Conservation (phyloP, 768 basidiomycete genomes). For the Lentinula guzmanii region DNA sequence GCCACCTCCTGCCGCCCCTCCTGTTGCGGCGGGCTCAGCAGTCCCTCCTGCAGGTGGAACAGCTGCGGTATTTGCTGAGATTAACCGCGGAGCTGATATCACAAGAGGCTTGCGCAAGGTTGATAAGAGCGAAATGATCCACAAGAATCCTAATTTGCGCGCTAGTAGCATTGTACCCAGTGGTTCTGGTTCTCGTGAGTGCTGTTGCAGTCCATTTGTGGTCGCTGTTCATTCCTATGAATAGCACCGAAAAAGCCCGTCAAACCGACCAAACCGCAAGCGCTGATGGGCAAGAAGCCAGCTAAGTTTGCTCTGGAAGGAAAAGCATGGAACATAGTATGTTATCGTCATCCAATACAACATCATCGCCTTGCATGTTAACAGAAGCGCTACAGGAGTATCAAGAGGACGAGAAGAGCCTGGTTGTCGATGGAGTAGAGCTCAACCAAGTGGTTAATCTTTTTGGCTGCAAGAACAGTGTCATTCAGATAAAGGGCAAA, state of each 20-base stretch:
- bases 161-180: constrained; percentile 48
- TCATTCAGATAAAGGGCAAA: constrained; percentile 85
- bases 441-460: constrained; percentile 83
- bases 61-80: constrained; percentile 81
- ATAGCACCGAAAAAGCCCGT: constrained; percentile 55
- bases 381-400: constrained; percentile 59
- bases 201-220: too few relatives aligned
- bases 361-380: not conserved
- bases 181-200: constrained; percentile 25
- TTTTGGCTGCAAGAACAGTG: constrained; percentile 84
- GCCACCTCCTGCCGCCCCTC: constrained; percentile 39
- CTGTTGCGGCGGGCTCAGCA: constrained; percentile 34
- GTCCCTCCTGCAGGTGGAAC: constrained; percentile 42
- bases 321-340: constrained; percentile 88
- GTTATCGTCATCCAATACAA: constrained; percentile 15
- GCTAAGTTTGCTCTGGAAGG: constrained; percentile 85
- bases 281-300: constrained; percentile 86
- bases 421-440: constrained; percentile 73
- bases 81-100: constrained; percentile 86
- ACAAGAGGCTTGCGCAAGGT: constrained; percentile 92
- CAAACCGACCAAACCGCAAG: constrained; percentile 80
- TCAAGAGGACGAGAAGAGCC: constrained; percentile 70
- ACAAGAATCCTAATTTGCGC: constrained; percentile 92
- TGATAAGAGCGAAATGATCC: constrained; percentile 95
- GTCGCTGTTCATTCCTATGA: not conserved